These are phyloP conservation scores for Apiotrichum sp. DNA, from an alignment of 1,284 basidiomycete genomes.

Conservation along the genomic window DNA sequence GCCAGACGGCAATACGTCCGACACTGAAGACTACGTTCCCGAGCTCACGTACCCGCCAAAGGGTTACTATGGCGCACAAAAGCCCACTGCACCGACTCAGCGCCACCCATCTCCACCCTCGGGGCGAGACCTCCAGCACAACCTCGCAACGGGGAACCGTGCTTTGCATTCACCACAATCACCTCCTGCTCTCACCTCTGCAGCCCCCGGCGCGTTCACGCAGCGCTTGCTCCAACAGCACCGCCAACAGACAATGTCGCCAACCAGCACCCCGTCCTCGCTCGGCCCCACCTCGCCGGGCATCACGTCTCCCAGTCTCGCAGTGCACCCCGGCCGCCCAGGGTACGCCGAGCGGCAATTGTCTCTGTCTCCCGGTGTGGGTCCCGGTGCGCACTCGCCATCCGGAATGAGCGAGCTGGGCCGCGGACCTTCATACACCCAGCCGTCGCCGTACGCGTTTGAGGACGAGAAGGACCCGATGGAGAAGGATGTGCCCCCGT, in stretches of 20 bases:
- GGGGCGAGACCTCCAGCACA: neutral
- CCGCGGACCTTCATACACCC: neutral
- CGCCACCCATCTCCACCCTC: neutral
- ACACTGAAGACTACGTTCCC: neutral
- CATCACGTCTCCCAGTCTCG: too few species aligned
- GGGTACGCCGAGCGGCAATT: too few species aligned
- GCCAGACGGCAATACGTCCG: neutral
- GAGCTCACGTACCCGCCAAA: constrained; percentile 1
- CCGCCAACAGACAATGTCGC: neutral
- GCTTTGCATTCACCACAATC: neutral
- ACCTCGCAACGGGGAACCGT: neutral
- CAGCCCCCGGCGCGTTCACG: neutral
- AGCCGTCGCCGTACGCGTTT: neutral
- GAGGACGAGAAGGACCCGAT: constrained; percentile 1
- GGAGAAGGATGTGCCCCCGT: neutral
- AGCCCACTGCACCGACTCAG: neutral
- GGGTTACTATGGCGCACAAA: neutral
- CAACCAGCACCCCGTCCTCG: too few species aligned
- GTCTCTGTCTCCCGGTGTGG: too few species aligned
- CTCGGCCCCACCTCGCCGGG: too few species aligned
- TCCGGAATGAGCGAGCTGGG: neutral
- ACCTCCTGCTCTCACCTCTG: neutral
- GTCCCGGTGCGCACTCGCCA: neutral
- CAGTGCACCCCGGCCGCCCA: too few species aligned
- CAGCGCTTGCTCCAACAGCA: neutral